Base-by-base conservation (phyloP, 169 alveolate genomes). In the Eimeria necatrix region DNA sequence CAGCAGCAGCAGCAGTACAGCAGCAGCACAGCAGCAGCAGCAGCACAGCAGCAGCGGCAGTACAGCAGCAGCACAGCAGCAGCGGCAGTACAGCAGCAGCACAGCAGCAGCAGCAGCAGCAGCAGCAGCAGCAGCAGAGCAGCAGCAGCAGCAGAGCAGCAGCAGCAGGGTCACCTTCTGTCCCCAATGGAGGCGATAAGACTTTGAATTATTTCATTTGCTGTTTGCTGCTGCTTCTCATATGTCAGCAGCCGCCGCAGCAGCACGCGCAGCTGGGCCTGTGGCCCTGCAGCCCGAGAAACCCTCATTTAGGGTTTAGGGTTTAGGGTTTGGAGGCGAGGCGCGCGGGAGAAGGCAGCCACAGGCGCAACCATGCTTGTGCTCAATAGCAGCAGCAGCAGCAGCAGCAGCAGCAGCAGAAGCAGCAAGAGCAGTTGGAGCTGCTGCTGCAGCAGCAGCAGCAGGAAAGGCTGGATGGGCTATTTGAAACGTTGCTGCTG, bases 141-240 rank as follows among this genome's bases (percentile, higher is more conserved):
- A 61, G 74, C 74, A 61, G 74, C 74, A 61, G 74, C 18, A 61
- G 74, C 74, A 61, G 24, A 61, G n/a, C 74, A 61, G 74, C 74
- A 6, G 74, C 74, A 61, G n/a, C 74, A n/a, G 12, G 22, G 22
- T 56, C 22, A 61, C 74, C 74, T 61, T 26, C 74, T 61, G 74
- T 61, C 74, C 7, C 10, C 7, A 5, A 61, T 61, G 41, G 18
- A 26, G 18, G 26, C n/a, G 41, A 2, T 16, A 6, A 61, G 18
- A 14, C 24, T 9, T 26, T 61, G 74, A n/a, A 61, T n/a, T 26
- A 61, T 6, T 18, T 9, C 24, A 16, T 16, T 4, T n/a, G 22
- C 22, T 7, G 74, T 61, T 61, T 61, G 74, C 74, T 61, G 74
- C 74, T 61, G 74, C 74, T 61, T n/a, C 74, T 61, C n/a, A 61